These are phyloP conservation scores for Aspergillus sp. DNA, from an alignment of 2,329 filamentous ascomycete species.

Conservation along the genomic window DNA sequence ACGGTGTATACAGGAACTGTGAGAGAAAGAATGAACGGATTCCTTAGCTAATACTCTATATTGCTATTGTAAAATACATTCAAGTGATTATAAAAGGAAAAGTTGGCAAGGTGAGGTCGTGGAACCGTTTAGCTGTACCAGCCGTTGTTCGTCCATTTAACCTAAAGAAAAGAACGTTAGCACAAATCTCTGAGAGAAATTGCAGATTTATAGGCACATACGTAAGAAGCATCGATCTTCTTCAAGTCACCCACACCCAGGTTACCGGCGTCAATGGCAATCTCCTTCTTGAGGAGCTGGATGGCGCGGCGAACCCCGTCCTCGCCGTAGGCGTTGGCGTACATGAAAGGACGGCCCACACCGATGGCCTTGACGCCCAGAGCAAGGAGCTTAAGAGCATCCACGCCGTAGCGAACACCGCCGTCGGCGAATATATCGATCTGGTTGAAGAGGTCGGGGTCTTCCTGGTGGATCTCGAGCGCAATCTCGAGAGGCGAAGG, in stretches of 20 bases:
- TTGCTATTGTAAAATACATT: too few relatives aligned
- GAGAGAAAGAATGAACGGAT: too few relatives aligned
- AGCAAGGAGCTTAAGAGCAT: constrained; percentile 54
- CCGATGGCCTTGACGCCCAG: constrained; percentile 54
- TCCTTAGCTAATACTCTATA: too few relatives aligned
- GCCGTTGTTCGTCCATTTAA: background rate
- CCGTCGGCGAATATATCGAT: constrained; percentile 54
- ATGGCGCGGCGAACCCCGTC: constrained; percentile 16
- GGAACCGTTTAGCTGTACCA: background rate
- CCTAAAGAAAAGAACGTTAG: background rate
- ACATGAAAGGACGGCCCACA: constrained; percentile 38
- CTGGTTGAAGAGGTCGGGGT: constrained; percentile 47
- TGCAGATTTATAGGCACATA: background rate
- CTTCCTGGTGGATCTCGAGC: constrained; percentile 50
- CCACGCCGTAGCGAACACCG: constrained; percentile 52
- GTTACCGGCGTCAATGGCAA: constrained; percentile 11
- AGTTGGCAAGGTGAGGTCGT: too few relatives aligned
- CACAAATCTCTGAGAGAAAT: background rate
- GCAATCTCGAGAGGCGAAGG: constrained; percentile 49
- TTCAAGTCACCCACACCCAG: constrained; percentile 7
- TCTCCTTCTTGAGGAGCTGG: constrained; percentile 12
- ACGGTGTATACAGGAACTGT: too few relatives aligned
- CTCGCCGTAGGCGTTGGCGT: constrained; percentile 20
- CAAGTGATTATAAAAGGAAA: too few relatives aligned
- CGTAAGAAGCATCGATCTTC: constrained; percentile 11